Conservation (phyloP, 805 yeast species). For the Saccharomyces eubayanus region DNA sequence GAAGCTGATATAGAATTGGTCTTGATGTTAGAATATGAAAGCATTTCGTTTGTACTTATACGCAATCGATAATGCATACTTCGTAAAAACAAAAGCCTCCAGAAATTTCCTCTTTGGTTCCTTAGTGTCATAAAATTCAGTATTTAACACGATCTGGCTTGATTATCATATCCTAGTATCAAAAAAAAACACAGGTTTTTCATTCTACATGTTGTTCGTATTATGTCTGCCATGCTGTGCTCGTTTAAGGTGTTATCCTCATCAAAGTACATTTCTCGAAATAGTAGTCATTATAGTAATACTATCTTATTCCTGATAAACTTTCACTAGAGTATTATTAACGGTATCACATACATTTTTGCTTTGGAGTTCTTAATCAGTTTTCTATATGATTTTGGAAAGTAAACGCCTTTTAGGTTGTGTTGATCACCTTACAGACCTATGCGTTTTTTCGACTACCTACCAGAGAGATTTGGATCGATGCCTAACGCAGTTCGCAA, state of each 20-base stretch:
- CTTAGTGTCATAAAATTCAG: background rate
- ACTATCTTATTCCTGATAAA: background rate
- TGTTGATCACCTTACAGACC: background rate
- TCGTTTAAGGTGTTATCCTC: background rate
- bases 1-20: background rate
- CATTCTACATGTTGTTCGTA: background rate
- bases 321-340: background rate
- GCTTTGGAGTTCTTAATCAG: conserved; percentile 8
- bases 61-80: background rate
- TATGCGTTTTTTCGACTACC: background rate
- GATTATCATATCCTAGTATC: background rate
- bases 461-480: background rate
- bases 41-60: background rate
- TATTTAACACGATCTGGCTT: background rate
- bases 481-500: background rate
- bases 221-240: background rate
- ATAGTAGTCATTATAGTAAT: background rate
- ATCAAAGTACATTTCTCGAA: background rate
- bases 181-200: background rate
- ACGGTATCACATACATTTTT: conserved; percentile 13
- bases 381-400: background rate
- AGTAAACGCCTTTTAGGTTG: background rate
- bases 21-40: background rate
- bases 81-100: background rate
- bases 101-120: background rate